Conservation (phyloP, 495 filamentous ascomycete species). For the Thermothielavioides terrestris region DNA sequence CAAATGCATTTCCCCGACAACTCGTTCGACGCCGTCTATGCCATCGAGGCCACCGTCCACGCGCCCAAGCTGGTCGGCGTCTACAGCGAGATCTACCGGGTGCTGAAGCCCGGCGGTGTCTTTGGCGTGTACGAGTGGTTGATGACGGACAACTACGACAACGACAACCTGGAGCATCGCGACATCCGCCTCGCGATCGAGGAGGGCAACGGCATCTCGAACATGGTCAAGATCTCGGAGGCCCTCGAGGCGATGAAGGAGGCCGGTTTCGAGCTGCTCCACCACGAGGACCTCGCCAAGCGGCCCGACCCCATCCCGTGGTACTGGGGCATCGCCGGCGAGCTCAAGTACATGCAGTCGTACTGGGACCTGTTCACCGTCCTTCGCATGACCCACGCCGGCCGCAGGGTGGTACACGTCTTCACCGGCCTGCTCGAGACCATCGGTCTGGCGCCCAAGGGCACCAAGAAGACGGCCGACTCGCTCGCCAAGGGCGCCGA, state of each 20-base stretch:
- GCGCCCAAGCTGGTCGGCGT: conserved; percentile 91
- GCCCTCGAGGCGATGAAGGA: conserved; percentile 77
- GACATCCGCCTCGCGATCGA: conserved; percentile 92
- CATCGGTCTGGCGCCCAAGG: conserved; percentile 64
- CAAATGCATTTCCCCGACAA: conserved; percentile 96
- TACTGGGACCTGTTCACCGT: conserved; percentile 77
- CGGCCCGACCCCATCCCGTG: conserved; percentile 72
- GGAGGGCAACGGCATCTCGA: conserved; percentile 93
- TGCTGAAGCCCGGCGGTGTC: conserved; percentile 89
- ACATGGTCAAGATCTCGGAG: conserved; percentile 89
- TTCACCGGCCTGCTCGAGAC: conserved; percentile 73
- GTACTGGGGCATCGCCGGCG: conserved; percentile 87
- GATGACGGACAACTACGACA: conserved; percentile 96
- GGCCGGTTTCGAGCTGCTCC: conserved; percentile 77
- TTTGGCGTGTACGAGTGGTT: conserved; percentile 99
- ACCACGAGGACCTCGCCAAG: conserved; percentile 85
- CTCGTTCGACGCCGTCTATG: conserved; percentile 91
- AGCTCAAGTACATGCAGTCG: conserved; percentile 70
- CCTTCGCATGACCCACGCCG: conserved; percentile 82
- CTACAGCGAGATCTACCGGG: conserved; percentile 88
- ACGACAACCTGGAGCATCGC: conserved; percentile 77
- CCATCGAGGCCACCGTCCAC: conserved; percentile 96
- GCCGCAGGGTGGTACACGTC: conserved; percentile 64
- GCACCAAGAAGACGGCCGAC: conserved; percentile 94
- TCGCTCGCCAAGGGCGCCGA: conserved; percentile 76